Base-by-base conservation (phyloP, 176 grass and related monocot species). In the Musa acuminata region DNA sequence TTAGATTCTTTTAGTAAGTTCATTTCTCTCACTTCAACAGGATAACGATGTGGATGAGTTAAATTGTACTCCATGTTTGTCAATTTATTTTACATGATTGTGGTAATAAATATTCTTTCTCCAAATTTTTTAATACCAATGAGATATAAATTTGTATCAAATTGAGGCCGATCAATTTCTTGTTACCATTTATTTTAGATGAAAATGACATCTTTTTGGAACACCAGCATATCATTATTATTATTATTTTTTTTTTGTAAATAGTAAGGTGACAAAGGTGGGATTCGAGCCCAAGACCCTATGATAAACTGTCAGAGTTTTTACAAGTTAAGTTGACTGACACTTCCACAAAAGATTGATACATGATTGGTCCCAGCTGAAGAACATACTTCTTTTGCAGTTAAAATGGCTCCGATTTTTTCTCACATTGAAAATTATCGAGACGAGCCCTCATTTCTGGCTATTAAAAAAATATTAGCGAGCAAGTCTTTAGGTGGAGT, bases 321-420 rank as follows among this genome's bases (percentile, higher is more conserved):
- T n/a, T n/a, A n/a, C n/a, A 4, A 43, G 35, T 5, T 6, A 43
- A 43, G 35, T 6, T 43, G 3, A 5, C 35, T 43, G 29, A 5
- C 35, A 43, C 35, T 5, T 43, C 5, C 3, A 43, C 4, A 43
- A 6, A 6, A 6, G 17, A 21, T 51, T 63, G 11, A 71, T 20
- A 57, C 19, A 26, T 48, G 19, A 27, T 13, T 55, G 8, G 8
- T 16, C 63, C 13, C n/a, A 11, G 48, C 55, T 80, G 13, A 72
- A n/a, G 22, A 21, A 21, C 43, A 4, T n/a, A 76, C 62, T 43
- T 72, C 2, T 67, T 84, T 83, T 83, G 82, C 88, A 95, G 91
- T 99, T 87, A 83, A 99, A 80, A 81, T 99, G 84, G 91, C 88
- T 72, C 79, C 91, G 69, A 87, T 94, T 84, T 99, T 99, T 86